These are phyloP conservation scores for Hypoxylon sp. DNA, from an alignment of 2,329 filamentous ascomycete genomes.

Conservation along the genomic window DNA sequence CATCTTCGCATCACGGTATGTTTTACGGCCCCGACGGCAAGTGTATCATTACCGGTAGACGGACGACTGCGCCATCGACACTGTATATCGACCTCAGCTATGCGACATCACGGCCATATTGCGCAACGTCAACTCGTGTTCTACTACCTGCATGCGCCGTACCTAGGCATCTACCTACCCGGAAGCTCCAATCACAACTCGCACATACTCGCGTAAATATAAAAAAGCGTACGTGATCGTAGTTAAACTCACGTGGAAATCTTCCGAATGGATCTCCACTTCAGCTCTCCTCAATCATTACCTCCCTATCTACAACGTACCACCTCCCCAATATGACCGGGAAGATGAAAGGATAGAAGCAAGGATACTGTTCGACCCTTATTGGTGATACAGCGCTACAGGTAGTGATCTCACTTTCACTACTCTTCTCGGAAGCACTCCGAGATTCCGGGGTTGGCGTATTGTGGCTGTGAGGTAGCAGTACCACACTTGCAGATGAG, in stretches of 20 bases:
- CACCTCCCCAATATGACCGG: not conserved
- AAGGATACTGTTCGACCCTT: too few relatives aligned
- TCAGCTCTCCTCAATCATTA: not conserved
- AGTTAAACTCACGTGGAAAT: not conserved
- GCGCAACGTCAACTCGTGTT: not conserved
- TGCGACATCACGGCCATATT: not conserved
- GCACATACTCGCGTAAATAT: not conserved
- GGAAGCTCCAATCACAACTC: not conserved
- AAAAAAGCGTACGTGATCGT: constrained; percentile 1
- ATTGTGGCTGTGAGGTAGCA: constrained; percentile 1
- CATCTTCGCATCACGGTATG: constrained; percentile 3
- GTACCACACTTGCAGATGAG: not conserved
- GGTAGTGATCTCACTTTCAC: too few relatives aligned
- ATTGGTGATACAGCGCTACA: too few relatives aligned
- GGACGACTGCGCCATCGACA: not conserved
- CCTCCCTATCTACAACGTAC: not conserved
- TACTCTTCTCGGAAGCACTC: not conserved
- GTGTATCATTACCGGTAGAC: not conserved
- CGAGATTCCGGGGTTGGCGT: not conserved
- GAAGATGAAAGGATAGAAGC: too few relatives aligned
- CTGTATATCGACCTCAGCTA: not conserved
- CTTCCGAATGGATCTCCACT: not conserved
- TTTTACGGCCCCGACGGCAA: not conserved
- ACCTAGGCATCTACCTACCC: not conserved
- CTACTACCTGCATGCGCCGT: not conserved